Evolutionary conservation across 768 basidiomycete species (phyloP).

Genomic region (Mycena alexandri): DNA sequence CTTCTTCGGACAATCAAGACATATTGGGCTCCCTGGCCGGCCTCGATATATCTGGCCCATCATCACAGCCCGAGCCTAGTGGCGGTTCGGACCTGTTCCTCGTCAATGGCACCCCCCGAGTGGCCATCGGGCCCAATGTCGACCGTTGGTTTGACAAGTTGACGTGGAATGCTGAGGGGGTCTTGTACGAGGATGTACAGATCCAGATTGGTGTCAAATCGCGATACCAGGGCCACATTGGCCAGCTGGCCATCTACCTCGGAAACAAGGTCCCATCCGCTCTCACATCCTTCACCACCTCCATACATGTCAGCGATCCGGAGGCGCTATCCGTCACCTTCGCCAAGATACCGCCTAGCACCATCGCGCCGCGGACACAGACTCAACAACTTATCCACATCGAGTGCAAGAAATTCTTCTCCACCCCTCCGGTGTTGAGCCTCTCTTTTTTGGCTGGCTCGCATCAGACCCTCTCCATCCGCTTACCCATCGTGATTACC

Average conservation of each 20-base stretch:
- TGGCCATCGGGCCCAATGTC: constrained; percentile 77
- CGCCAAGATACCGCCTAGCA: constrained; percentile 90
- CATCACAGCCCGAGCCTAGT: constrained; percentile 34
- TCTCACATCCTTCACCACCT: constrained; percentile 92
- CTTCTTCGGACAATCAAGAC: constrained; percentile 58
- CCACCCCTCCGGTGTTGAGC: constrained; percentile 79
- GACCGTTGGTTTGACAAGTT: constrained; percentile 93
- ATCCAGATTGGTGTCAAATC: constrained; percentile 97
- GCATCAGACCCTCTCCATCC: constrained; percentile 86
- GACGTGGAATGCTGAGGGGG: constrained; percentile 83
- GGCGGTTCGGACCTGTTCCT: constrained; percentile 29
- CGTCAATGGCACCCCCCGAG: constrained; percentile 61
- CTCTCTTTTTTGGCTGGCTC: constrained; percentile 95
- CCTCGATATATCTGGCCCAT: constrained; percentile 71
- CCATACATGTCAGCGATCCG: constrained; percentile 77
- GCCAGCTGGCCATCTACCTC: constrained; percentile 93
- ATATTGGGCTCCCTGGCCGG: constrained; percentile 84
- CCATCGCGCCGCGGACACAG: constrained; percentile 86
- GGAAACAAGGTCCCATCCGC: constrained; percentile 94
- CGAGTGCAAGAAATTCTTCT: constrained; percentile 93
- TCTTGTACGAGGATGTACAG: constrained; percentile 95
- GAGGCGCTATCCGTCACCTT: constrained; percentile 87
- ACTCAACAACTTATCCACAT: constrained; percentile 94
- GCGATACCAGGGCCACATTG: constrained; percentile 94
- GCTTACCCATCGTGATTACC: constrained; percentile 87